Evolutionary conservation across 139 green algal genomes (phyloP).

Genomic region (Coccomyxa sp.): DNA sequence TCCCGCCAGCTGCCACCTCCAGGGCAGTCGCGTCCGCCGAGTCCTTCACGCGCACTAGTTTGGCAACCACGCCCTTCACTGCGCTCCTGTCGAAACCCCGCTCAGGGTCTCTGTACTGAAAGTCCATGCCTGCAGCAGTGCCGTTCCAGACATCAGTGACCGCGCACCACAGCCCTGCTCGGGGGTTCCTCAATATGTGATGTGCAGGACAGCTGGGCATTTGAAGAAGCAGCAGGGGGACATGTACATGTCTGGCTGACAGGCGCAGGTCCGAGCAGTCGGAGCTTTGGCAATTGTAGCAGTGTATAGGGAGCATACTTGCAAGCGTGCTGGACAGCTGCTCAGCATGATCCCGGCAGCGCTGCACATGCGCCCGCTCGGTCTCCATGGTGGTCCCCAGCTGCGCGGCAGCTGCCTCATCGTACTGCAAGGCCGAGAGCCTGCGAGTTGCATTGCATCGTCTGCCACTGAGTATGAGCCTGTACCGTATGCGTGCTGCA

Average conservation of each 20-base stretch:
- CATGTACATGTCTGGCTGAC: background rate
- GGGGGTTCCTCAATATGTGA: background rate
- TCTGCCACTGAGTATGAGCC: no score
- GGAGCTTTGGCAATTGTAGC: no score
- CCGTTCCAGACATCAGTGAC: no score
- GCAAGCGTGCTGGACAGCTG: conserved; percentile 45
- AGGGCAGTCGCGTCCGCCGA: conserved; percentile 67
- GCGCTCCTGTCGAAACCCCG: conserved; percentile 53
- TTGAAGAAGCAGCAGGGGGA: no score
- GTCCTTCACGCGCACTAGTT: conserved; percentile 78
- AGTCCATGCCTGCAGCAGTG: conserved; percentile 54
- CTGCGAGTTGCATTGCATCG: background rate
- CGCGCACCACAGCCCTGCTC: background rate
- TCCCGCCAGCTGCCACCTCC: conserved; percentile 92
- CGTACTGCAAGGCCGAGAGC: conserved; percentile 38
- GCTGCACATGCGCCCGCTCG: conserved; percentile 25
- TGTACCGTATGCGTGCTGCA: background rate
- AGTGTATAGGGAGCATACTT: conserved; percentile 20
- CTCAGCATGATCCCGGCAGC: conserved; percentile 47
- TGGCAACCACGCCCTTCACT: conserved; percentile 83
- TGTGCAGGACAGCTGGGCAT: no score
- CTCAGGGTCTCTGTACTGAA: conserved; percentile 77
- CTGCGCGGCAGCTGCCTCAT: conserved; percentile 30
- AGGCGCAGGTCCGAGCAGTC: no score
- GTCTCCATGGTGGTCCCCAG: conserved; percentile 43